These are phyloP conservation scores for Calocera viscosa DNA, from an alignment of 768 basidiomycete genomes.

Conservation along the genomic window DNA sequence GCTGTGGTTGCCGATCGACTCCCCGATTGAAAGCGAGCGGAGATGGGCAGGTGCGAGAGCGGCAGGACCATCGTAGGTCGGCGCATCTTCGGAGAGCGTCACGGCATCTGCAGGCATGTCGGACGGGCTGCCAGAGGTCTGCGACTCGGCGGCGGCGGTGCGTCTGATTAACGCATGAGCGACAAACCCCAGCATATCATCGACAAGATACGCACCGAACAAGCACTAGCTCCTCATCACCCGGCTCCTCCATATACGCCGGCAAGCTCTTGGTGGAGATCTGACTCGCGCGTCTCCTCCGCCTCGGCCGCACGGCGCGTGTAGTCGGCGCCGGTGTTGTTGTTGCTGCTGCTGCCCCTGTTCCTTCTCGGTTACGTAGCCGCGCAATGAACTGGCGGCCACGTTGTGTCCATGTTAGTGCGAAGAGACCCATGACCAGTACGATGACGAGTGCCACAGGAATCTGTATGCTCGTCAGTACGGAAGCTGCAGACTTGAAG, in stretches of 20 bases:
- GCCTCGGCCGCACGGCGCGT: conserved; percentile 31
- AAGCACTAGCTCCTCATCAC: conserved; percentile 69
- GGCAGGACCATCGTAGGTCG: background rate
- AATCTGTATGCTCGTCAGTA: background rate
- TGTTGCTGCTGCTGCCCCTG: conserved; percentile 25
- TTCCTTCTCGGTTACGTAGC: background rate
- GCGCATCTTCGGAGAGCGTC: background rate
- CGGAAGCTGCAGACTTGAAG: background rate
- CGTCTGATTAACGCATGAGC: background rate
- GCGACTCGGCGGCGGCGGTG: background rate
- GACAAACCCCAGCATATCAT: background rate
- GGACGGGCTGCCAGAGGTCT: background rate
- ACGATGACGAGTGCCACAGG: background rate
- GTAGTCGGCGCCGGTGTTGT: conserved; percentile 27
- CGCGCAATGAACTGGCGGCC: background rate
- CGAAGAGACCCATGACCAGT: background rate
- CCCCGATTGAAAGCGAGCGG: background rate
- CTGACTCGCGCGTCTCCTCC: conserved; percentile 57
- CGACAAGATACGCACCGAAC: conserved; percentile 28
- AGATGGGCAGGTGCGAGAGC: background rate
- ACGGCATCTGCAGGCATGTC: background rate
- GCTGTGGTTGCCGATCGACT: background rate
- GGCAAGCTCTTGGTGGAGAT: conserved; percentile 68
- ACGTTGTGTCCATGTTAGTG: background rate
- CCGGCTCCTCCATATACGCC: conserved; percentile 72